These are phyloP conservation scores for Leptographium radiaticola DNA, from an alignment of 2,329 filamentous ascomycete genomes.

Conservation along the genomic window DNA sequence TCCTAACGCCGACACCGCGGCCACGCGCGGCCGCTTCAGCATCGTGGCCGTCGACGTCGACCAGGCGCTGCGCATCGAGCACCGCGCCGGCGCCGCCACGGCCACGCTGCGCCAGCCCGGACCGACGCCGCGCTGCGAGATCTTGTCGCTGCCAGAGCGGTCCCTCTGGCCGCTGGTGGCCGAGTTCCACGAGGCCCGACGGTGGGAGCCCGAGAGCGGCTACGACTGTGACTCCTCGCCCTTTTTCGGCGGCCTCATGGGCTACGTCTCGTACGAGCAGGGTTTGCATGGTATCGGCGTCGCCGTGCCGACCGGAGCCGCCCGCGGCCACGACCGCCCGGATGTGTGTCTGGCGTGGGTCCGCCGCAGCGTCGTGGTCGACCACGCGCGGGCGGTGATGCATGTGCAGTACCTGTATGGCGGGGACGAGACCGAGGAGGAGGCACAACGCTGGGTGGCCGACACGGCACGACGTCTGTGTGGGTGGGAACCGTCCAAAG, in stretches of 20 bases:
- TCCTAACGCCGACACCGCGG: neutral
- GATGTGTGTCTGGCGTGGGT: constrained; percentile 69
- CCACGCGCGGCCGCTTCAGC: constrained; percentile 50
- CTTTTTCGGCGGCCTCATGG: constrained; percentile 76
- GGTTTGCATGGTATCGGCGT: constrained; percentile 51
- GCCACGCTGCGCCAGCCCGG: constrained; percentile 18
- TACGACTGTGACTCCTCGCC: constrained; percentile 22
- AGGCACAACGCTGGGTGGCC: neutral
- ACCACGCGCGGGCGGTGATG: constrained; percentile 49
- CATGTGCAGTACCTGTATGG: constrained; percentile 53
- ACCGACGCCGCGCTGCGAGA: neutral
- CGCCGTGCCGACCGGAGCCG: constrained; percentile 13
- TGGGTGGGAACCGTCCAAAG: too few relatives aligned
- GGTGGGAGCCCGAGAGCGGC: neutral
- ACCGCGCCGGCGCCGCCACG: constrained; percentile 35
- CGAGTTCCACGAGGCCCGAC: constrained; percentile 24
- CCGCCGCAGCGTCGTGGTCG: constrained; percentile 63
- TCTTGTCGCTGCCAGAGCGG: constrained; percentile 15
- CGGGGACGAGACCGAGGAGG: neutral
- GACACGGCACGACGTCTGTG: neutral
- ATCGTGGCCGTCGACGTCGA: constrained; percentile 58
- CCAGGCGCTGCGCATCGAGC: constrained; percentile 42
- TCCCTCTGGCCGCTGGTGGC: constrained; percentile 39
- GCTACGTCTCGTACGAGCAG: constrained; percentile 75
- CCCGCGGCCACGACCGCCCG: constrained; percentile 32